Evolutionary conservation across 2,329 filamentous ascomycete species (phyloP).

Genomic region (Davidsoniella australis): DNA sequence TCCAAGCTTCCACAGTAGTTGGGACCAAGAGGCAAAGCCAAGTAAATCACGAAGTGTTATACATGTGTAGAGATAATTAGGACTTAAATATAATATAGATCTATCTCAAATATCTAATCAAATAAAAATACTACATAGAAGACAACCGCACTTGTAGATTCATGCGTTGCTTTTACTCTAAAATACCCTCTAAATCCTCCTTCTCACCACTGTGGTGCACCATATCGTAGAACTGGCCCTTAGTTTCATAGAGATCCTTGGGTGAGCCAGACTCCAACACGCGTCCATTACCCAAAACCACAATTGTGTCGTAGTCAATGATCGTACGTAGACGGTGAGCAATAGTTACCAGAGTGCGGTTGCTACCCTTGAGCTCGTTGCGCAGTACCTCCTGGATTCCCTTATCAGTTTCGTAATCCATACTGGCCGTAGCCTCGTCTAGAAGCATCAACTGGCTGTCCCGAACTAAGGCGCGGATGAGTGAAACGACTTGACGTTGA

Average conservation of each 20-base stretch:
- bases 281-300: constrained; percentile 29
- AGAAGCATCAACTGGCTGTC: constrained; percentile 29
- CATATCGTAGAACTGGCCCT: constrained; percentile 36
- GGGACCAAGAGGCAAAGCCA: no score
- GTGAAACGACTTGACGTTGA: constrained; percentile 31
- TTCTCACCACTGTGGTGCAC: constrained; percentile 36
- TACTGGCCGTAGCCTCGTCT: constrained; percentile 33
- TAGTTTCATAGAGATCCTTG: constrained; percentile 26
- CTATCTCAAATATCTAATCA: no score
- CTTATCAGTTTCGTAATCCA: constrained; percentile 31
- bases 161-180: constrained; percentile 1
- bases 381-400: constrained; percentile 29
- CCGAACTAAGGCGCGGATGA: constrained; percentile 29
- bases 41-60: no score
- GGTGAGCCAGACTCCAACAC: constrained; percentile 32
- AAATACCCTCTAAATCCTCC: constrained; percentile 16
- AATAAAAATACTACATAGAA: no score
- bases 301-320: constrained; percentile 32
- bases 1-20: no score
- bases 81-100: no score
- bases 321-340: constrained; percentile 33
- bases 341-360: constrained; percentile 30
- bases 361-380: constrained; percentile 28
- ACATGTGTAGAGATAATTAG: no score
- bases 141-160: no score